Percentiles rank a stretch among this genome's conserved stretches.
Evolutionary conservation across 305 asterid genomes (phyloP).

Genomic region (Fraxinus sp.): DNA sequence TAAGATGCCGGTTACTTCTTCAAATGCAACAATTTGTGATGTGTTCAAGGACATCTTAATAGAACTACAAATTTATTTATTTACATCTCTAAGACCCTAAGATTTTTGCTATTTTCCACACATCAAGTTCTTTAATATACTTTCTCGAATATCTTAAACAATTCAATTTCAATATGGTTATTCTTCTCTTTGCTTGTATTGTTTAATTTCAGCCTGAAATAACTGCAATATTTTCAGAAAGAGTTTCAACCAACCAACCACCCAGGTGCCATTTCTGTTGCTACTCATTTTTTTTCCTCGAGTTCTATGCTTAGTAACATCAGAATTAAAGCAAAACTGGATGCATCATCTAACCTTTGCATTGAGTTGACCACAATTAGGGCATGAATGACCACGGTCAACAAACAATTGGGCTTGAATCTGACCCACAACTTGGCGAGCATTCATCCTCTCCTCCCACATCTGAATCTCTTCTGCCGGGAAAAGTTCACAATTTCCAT

Average conservation of each 20-base stretch:
- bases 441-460: constrained; percentile 73
- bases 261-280: background rate
- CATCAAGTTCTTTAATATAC: background rate
- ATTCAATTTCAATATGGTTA: background rate
- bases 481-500: constrained; percentile 64
- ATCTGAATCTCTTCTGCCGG: constrained; percentile 55
- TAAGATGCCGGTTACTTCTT: background rate
- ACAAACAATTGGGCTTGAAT: constrained; percentile 44
- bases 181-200: background rate
- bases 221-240: background rate
- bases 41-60: background rate
- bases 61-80: background rate
- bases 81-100: background rate
- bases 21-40: background rate
- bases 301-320: background rate
- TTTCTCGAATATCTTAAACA: background rate
- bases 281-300: background rate
- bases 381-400: constrained; percentile 55
- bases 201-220: background rate
- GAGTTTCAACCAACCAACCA: background rate
- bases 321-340: background rate
- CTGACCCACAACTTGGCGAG: constrained; percentile 52
- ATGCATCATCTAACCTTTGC: constrained; percentile 52
- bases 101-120: background rate
- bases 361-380: constrained; percentile 67